These are phyloP conservation scores for Mucor saturninus DNA, from an alignment of 371 early-diverging fungal species.

Conservation along the genomic window DNA sequence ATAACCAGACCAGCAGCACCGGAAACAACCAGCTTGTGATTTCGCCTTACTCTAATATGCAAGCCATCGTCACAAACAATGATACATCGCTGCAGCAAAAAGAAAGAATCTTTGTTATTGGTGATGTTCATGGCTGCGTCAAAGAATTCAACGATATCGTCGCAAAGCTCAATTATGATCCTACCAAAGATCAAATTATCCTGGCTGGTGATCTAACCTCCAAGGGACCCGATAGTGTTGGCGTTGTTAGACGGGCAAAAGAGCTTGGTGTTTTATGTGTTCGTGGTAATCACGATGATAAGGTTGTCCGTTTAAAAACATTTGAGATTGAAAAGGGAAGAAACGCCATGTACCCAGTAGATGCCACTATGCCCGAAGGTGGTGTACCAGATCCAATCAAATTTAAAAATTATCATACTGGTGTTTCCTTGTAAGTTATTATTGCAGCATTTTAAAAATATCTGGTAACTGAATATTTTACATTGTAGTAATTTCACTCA, in stretches of 20 bases:
- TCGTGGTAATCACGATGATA: slow-evolving; percentile 83
- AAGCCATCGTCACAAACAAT: slow-evolving; percentile 29
- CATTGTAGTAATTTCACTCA: slow-evolving; percentile 44
- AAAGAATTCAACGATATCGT: slow-evolving; percentile 59
- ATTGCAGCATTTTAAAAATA: background rate
- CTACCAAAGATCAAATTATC: slow-evolving; percentile 58
- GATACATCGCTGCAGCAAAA: slow-evolving; percentile 20
- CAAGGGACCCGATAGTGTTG: slow-evolving; percentile 70
- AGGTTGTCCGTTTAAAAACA: slow-evolving; percentile 65
- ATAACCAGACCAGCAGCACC: background rate
- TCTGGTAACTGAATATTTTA: background rate
- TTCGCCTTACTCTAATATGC: slow-evolving; percentile 51
- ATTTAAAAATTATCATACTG: slow-evolving; percentile 45
- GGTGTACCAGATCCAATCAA: slow-evolving; percentile 48
- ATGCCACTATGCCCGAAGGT: slow-evolving; percentile 39
- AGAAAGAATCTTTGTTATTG: slow-evolving; percentile 65
- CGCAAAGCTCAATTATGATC: slow-evolving; percentile 45
- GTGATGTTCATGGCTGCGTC: slow-evolving; percentile 75
- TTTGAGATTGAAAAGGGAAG: slow-evolving; percentile 42
- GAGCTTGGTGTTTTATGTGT: slow-evolving; percentile 63
- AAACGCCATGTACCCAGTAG: slow-evolving; percentile 27
- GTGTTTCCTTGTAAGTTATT: slow-evolving; percentile 42
- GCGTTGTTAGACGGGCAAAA: slow-evolving; percentile 62
- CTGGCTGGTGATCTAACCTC: slow-evolving; percentile 74
- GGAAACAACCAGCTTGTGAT: slow-evolving; percentile 23